Conservation (phyloP, 2,329 filamentous ascomycete genomes). For the Fusarium sp. region DNA sequence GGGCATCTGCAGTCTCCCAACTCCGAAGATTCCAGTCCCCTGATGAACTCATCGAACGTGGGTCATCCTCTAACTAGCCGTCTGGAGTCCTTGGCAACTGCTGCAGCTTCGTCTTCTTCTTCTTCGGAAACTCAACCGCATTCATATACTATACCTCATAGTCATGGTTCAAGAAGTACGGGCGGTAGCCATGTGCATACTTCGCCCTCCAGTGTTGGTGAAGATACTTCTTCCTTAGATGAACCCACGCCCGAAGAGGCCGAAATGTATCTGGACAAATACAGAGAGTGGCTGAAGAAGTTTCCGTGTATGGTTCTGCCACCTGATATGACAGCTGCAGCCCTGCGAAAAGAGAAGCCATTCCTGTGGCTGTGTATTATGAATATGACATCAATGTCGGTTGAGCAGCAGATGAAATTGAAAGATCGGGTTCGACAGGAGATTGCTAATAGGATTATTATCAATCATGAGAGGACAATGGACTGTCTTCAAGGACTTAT, state of each 20-base stretch:
- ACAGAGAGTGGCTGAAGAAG: constrained; percentile 55
- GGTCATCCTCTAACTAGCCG: constrained; percentile 44
- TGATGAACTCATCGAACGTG: constrained; percentile 22
- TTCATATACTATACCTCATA: constrained; percentile 13
- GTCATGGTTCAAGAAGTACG: constrained; percentile 15
- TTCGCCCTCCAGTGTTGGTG: constrained; percentile 16
- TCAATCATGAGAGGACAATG: constrained; percentile 61
- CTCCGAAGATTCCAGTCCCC: constrained; percentile 8
- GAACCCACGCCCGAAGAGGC: constrained; percentile 53
- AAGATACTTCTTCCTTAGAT: constrained; percentile 36
- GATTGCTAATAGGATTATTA: constrained; percentile 58
- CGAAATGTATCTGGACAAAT: constrained; percentile 55
- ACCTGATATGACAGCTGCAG: constrained; percentile 50
- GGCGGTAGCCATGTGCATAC: constrained; percentile 11
- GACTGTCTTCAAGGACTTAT: constrained; percentile 65
- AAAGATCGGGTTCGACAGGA: constrained; percentile 56
- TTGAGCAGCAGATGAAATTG: constrained; percentile 53
- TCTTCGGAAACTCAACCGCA: constrained; percentile 28
- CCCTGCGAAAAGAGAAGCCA: constrained; percentile 56
- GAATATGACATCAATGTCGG: constrained; percentile 57
- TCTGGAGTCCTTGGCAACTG: constrained; percentile 52
- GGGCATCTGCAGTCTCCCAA: constrained; percentile 24
- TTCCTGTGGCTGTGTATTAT: constrained; percentile 64
- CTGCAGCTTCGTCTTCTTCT: constrained; percentile 50
- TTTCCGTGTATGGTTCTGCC: constrained; percentile 60